phyloP scores from a whole-genome alignment of 176 grass and related monocot genomes.

The Luzula sylvatica region DNA sequence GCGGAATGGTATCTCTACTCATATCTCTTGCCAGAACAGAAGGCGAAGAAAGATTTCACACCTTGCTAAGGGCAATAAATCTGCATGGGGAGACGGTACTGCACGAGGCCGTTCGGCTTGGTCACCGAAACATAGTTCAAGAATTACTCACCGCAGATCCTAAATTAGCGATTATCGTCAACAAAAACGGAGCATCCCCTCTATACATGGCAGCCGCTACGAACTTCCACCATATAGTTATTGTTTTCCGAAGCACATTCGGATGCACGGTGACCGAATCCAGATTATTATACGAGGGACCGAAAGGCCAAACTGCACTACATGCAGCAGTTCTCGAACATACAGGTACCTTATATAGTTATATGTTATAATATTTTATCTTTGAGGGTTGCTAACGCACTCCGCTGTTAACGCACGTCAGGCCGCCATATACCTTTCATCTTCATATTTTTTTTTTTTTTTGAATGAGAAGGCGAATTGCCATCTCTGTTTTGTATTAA shows the following conservation, averaged over 20 bases:
- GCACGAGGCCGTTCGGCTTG: neutral
- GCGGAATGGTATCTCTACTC: neutral
- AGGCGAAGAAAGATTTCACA: neutral
- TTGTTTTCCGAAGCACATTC: neutral
- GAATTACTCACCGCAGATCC: slow-evolving; percentile 1
- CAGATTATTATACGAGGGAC: neutral
- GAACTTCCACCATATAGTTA: neutral
- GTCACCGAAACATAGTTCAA: neutral
- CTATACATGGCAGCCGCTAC: slow-evolving; percentile 1
- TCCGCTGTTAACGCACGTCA: too few relatives aligned
- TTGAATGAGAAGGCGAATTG: too few relatives aligned
- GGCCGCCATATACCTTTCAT: too few relatives aligned
- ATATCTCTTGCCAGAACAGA: neutral
- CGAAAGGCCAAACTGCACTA: slow-evolving; percentile 17
- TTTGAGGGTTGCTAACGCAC: too few relatives aligned
- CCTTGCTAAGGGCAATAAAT: neutral
- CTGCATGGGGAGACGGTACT: slow-evolving; percentile 12
- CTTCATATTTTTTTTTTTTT: too few relatives aligned
- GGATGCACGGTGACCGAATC: too few relatives aligned
- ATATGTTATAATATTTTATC: too few relatives aligned
- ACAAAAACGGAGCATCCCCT: neutral
- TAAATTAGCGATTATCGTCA: neutral
- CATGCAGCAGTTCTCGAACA: slow-evolving; percentile 18
- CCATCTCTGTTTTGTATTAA: too few relatives aligned
- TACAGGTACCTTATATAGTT: neutral